These are phyloP conservation scores for Avena eriantha DNA, from an alignment of 176 grass and related monocot genomes.

Conservation along the genomic window DNA sequence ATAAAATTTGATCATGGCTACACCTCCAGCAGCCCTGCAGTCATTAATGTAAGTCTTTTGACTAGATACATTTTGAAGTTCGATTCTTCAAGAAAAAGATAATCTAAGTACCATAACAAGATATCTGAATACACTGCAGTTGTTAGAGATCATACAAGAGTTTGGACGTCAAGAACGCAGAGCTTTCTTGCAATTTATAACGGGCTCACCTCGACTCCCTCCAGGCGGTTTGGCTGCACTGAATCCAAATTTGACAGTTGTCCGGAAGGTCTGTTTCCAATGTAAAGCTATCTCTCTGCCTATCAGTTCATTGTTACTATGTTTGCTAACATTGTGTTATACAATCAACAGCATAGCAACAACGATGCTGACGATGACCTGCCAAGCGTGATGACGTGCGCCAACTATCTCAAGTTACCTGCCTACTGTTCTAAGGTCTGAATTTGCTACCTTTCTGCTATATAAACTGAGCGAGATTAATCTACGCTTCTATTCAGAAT, in stretches of 20 bases:
- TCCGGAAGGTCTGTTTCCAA: slow-evolving; percentile 80
- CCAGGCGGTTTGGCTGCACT: slow-evolving; percentile 86
- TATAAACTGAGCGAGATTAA: slow-evolving; percentile 3
- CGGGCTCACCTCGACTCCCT: slow-evolving; percentile 89
- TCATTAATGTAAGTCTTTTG: slow-evolving; percentile 70
- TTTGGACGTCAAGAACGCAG: slow-evolving; percentile 67
- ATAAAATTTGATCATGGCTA: slow-evolving; percentile 99
- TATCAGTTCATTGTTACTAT: not conserved
- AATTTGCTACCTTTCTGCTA: not conserved
- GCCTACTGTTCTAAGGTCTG: slow-evolving; percentile 90
- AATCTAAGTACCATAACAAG: not conserved
- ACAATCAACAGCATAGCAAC: slow-evolving; percentile 69
- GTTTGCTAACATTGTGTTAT: slow-evolving; percentile 41
- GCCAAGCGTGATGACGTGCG: slow-evolving; percentile 98
- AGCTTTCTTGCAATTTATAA: slow-evolving; percentile 99
- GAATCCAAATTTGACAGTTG: slow-evolving; percentile 92
- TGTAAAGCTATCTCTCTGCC: slow-evolving; percentile 21
- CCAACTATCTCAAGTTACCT: slow-evolving; percentile 98
- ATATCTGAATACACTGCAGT: slow-evolving; percentile 50
- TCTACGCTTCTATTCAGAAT: not conserved
- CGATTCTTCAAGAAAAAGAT: not conserved
- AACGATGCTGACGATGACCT: slow-evolving; percentile 71
- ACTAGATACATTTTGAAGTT: slow-evolving; percentile 36
- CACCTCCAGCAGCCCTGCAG: slow-evolving; percentile 75
- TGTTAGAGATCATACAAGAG: slow-evolving; percentile 94